Conservation (phyloP, 139 green algal species). For the Gonium pectorale region DNA sequence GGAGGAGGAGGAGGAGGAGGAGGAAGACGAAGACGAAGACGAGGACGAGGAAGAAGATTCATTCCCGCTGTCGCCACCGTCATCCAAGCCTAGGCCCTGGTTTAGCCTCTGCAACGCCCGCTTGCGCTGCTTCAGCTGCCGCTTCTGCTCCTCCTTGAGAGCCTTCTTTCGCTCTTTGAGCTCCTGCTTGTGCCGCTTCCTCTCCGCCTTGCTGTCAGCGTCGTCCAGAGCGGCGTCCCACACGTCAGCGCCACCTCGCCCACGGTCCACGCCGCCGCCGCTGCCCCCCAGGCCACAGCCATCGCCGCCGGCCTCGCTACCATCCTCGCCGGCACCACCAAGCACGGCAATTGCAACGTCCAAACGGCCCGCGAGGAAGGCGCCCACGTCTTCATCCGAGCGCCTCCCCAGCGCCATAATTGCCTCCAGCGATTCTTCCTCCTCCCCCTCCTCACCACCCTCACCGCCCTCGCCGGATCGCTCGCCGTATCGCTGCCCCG, state of each 20-base stretch:
- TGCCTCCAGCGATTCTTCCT: constrained; percentile 10
- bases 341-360: background rate
- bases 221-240: background rate
- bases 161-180: background rate
- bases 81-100: constrained; percentile 29
- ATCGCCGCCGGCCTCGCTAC: background rate
- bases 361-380: background rate
- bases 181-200: background rate
- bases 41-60: background rate
- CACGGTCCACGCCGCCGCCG: background rate
- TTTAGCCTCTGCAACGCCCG: constrained; percentile 5
- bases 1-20: constrained; percentile 8
- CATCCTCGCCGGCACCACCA: background rate
- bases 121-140: constrained; percentile 5
- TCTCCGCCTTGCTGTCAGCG: background rate
- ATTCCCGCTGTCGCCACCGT: background rate
- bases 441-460: background rate
- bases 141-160: constrained; percentile 18
- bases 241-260: background rate
- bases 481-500: too few relatives aligned
- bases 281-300: background rate
- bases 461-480: too few relatives aligned
- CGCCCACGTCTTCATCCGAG: background rate
- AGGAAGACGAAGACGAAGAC: background rate
- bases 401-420: constrained; percentile 29